Percentiles rank a stretch among this genome's conserved stretches.
These are phyloP conservation scores for Candida xyloterini DNA, from an alignment of 805 yeast genomes.

Conservation along the genomic window DNA sequence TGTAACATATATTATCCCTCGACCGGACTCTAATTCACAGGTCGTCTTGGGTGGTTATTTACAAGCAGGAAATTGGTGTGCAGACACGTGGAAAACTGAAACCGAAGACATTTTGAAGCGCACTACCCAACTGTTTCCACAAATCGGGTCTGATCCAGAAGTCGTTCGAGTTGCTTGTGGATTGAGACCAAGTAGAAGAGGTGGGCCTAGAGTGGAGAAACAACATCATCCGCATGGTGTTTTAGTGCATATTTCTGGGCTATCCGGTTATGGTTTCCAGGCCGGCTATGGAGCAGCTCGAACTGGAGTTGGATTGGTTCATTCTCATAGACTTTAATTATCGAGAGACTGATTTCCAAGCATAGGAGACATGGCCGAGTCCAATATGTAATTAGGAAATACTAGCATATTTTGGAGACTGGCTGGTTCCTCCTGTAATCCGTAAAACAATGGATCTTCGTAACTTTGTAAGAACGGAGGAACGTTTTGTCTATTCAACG, in stretches of 20 bases:
- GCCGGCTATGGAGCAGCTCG: constrained; percentile 61
- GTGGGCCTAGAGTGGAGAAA: constrained; percentile 69
- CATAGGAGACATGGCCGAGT: constrained; percentile 13
- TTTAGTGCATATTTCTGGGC: constrained; percentile 71
- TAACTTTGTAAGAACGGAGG: constrained; percentile 8
- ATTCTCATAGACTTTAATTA: constrained; percentile 2
- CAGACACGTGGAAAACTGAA: constrained; percentile 46
- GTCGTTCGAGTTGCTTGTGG: constrained; percentile 69
- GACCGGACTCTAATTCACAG: constrained; percentile 64
- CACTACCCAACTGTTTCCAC: constrained; percentile 50
- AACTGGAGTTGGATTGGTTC: constrained; percentile 39
- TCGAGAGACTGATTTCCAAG: not conserved
- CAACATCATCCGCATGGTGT: constrained; percentile 42
- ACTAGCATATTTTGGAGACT: constrained; percentile 31
- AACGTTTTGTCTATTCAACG: constrained; percentile 1
- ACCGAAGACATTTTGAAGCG: constrained; percentile 50
- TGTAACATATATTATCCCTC: constrained; percentile 69
- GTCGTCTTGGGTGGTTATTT: constrained; percentile 73
- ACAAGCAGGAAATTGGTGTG: constrained; percentile 61
- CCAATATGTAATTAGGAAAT: constrained; percentile 32
- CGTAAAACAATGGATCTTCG: constrained; percentile 12
- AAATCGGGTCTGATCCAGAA: constrained; percentile 45
- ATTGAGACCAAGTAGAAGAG: constrained; percentile 70
- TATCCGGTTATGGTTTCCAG: constrained; percentile 64
- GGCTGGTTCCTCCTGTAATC: constrained; percentile 16